phyloP scores from a whole-genome alignment of 2,329 filamentous ascomycete species.

The Venturia nashicola region DNA sequence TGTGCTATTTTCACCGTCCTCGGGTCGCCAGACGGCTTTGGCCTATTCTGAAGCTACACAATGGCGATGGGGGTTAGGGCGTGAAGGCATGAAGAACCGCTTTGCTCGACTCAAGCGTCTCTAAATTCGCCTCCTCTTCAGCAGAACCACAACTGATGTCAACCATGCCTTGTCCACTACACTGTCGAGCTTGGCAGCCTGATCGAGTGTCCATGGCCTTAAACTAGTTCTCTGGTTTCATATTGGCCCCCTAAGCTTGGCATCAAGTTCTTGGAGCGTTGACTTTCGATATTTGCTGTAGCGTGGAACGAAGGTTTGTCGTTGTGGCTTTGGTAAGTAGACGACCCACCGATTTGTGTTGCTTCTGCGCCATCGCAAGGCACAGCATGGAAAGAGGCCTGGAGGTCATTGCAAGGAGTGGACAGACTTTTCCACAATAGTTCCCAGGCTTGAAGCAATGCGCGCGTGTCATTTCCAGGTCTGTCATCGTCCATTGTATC shows the following conservation, averaged over 20 bases:
- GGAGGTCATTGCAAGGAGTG: neutral
- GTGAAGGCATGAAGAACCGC: too few relatives aligned
- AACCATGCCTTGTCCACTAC: neutral
- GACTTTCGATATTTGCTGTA: neutral
- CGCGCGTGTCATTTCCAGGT: neutral
- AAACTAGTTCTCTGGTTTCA: neutral
- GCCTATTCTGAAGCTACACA: too few relatives aligned
- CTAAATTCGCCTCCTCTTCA: too few relatives aligned
- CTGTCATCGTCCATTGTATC: neutral
- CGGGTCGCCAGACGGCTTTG: too few relatives aligned
- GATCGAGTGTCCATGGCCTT: neutral
- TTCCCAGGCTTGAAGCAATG: neutral
- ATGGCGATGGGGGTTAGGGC: too few relatives aligned
- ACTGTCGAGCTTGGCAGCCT: neutral
- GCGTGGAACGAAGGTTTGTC: neutral
- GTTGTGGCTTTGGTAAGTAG: neutral
- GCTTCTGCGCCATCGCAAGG: neutral
- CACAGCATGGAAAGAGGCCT: neutral
- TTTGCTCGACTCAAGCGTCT: too few relatives aligned
- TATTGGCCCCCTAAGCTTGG: neutral
- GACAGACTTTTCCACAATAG: neutral
- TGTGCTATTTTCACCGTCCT: too few relatives aligned
- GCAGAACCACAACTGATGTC: neutral
- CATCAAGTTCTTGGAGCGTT: neutral
- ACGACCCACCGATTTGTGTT: neutral